These are phyloP conservation scores for Panicum virgatum DNA, from an alignment of 202 grass and related monocot species.

Conservation along the genomic window DNA sequence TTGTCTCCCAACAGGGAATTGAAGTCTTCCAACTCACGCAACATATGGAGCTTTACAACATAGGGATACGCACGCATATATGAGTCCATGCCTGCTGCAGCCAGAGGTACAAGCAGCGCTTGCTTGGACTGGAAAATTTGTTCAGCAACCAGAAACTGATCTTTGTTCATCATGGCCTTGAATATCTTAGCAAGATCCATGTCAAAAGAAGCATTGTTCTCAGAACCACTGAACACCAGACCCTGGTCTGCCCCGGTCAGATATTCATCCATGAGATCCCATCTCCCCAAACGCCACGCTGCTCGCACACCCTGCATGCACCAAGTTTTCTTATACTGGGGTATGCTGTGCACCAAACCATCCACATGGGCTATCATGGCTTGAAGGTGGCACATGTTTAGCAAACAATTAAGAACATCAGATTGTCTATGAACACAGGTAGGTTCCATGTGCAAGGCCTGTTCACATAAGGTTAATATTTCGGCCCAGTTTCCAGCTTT, in stretches of 20 bases:
- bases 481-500: slow-evolving; percentile 98
- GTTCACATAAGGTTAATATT: slow-evolving; percentile 90
- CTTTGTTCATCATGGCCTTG: slow-evolving; percentile 95
- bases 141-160: slow-evolving; percentile 77
- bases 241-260: slow-evolving; percentile 68
- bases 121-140: slow-evolving; percentile 86
- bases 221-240: slow-evolving; percentile 49
- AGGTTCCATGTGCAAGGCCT: slow-evolving; percentile 91
- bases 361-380: slow-evolving; percentile 97
- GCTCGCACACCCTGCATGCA: slow-evolving; percentile 97
- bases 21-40: slow-evolving; percentile 91
- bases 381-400: slow-evolving; percentile 97
- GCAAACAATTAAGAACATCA: slow-evolving; percentile 93
- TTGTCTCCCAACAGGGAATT: slow-evolving; percentile 70
- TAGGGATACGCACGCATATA: slow-evolving; percentile 99
- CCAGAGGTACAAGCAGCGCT: slow-evolving; percentile 80
- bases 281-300: slow-evolving; percentile 94
- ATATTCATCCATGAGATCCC: slow-evolving; percentile 98
- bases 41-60: slow-evolving; percentile 94
- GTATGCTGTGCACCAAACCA: slow-evolving; percentile 78
- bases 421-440: slow-evolving; percentile 93
- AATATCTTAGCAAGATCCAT: slow-evolving; percentile 97
- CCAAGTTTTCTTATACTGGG: slow-evolving; percentile 86
- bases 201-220: slow-evolving; percentile 91
- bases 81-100: slow-evolving; percentile 98